These are phyloP conservation scores for Coffea eugenioides DNA, from an alignment of 257 asterid genomes.

Conservation along the genomic window DNA sequence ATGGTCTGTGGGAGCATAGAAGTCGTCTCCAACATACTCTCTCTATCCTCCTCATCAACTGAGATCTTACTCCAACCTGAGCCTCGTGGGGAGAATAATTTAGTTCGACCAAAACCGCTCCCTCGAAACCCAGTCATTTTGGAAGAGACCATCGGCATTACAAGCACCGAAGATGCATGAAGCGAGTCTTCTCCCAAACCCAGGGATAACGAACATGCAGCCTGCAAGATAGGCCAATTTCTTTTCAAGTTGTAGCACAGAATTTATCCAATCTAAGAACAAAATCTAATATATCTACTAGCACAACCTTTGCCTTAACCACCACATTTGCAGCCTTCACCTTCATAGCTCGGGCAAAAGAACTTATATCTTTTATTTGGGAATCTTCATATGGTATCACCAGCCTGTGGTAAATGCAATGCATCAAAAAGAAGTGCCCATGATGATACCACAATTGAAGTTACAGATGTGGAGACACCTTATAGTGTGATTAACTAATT, in stretches of 20 bases:
- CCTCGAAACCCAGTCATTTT: slow-evolving; percentile 88
- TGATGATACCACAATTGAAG: background rate
- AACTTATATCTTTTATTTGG: slow-evolving; percentile 57
- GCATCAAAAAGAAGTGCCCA: background rate
- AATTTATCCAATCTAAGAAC: background rate
- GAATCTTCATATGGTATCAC: slow-evolving; percentile 54
- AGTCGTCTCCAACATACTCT: slow-evolving; percentile 44
- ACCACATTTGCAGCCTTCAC: slow-evolving; percentile 51
- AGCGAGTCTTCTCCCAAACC: slow-evolving; percentile 83
- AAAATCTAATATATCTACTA: background rate
- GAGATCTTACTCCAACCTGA: slow-evolving; percentile 66
- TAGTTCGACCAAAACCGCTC: slow-evolving; percentile 46
- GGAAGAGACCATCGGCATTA: slow-evolving; percentile 96
- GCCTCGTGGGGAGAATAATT: slow-evolving; percentile 51
- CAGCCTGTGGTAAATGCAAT: slow-evolving; percentile 37
- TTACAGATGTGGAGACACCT: background rate
- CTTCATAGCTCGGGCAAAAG: slow-evolving; percentile 50
- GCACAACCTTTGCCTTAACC: slow-evolving; percentile 67
- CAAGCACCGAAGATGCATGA: slow-evolving; percentile 77
- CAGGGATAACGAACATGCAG: slow-evolving; percentile 67
- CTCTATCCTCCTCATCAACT: slow-evolving; percentile 56
- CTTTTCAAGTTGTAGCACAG: background rate
- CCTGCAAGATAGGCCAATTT: slow-evolving; percentile 45
- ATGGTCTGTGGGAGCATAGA: slow-evolving; percentile 52
- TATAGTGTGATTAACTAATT: background rate